Conservation (phyloP, 2,329 filamentous ascomycete genomes). For the Epichloe baconii region DNA sequence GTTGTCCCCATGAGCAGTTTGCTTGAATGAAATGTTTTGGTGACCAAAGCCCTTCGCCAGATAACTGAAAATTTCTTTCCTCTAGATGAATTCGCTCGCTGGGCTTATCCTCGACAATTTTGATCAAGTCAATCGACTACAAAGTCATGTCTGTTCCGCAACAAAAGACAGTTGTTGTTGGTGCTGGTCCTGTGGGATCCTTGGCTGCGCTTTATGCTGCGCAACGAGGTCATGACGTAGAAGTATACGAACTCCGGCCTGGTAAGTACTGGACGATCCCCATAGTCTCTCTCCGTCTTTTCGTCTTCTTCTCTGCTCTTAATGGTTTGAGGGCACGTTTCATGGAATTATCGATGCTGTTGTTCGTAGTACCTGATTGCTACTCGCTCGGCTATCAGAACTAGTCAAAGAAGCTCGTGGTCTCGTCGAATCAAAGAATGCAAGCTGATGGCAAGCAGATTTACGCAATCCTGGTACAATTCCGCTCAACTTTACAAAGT, state of each 20-base stretch:
- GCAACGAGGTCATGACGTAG: conserved; percentile 73
- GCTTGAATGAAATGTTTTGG: neutral
- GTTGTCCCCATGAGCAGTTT: neutral
- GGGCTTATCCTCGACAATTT: neutral
- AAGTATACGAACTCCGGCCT: conserved; percentile 84
- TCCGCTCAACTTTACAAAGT: conserved; percentile 90
- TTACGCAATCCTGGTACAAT: conserved; percentile 70
- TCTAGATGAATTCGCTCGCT: neutral
- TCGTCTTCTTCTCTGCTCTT: too few species aligned
- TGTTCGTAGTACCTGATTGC: neutral
- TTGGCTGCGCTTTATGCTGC: conserved; percentile 89
- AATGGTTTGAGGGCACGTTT: too few species aligned
- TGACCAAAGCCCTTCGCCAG: neutral
- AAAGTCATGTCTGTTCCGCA: conserved; percentile 17
- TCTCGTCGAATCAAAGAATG: neutral
- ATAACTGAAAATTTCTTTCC: neutral
- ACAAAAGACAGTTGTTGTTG: conserved; percentile 70
- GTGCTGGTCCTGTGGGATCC: conserved; percentile 86
- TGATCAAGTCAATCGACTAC: neutral
- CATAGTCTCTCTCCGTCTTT: neutral
- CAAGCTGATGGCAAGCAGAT: conserved; percentile 40
- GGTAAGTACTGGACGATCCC: conserved; percentile 42
- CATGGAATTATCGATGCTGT: too few species aligned
- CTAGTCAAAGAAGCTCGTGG: neutral
- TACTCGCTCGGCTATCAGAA: neutral